Evolutionary conservation across 2,329 filamentous ascomycete species (phyloP).

Genomic region (Botrytis squamosa): DNA sequence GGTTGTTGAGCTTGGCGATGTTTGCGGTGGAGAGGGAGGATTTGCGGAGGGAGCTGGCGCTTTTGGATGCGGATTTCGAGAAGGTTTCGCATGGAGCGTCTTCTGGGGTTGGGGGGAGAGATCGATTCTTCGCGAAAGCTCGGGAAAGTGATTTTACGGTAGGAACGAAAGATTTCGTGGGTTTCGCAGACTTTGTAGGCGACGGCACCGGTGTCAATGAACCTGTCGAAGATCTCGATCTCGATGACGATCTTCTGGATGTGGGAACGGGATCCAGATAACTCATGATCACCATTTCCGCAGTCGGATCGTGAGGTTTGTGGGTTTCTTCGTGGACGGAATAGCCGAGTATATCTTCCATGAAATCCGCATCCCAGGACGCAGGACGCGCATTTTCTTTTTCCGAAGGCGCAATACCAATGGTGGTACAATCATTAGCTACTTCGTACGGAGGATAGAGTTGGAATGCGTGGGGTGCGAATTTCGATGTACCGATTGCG

Average conservation of each 20-base stretch:
- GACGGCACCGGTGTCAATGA: neutral
- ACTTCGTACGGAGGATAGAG: neutral
- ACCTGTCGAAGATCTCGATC: neutral
- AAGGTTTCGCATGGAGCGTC: neutral
- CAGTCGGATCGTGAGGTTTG: conserved; percentile 3
- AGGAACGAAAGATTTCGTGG: neutral
- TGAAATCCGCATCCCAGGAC: neutral
- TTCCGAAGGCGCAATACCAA: neutral
- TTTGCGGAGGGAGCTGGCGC: neutral
- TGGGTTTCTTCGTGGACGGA: neutral
- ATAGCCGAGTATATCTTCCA: neutral
- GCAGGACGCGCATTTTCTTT: neutral
- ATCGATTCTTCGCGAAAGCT: neutral
- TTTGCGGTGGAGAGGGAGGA: neutral
- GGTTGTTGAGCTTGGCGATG: neutral
- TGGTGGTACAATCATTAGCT: neutral
- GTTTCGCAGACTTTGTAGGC: neutral
- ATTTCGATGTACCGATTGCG: conserved; percentile 1
- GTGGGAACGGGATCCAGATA: neutral
- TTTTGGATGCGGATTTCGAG: neutral
- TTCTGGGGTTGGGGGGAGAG: neutral
- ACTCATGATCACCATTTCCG: neutral
- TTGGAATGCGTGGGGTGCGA: conserved; percentile 5
- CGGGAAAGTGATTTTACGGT: neutral
- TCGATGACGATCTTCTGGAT: neutral